These are phyloP conservation scores for Candida mattraensis DNA, from an alignment of 805 yeast genomes.

Conservation along the genomic window DNA sequence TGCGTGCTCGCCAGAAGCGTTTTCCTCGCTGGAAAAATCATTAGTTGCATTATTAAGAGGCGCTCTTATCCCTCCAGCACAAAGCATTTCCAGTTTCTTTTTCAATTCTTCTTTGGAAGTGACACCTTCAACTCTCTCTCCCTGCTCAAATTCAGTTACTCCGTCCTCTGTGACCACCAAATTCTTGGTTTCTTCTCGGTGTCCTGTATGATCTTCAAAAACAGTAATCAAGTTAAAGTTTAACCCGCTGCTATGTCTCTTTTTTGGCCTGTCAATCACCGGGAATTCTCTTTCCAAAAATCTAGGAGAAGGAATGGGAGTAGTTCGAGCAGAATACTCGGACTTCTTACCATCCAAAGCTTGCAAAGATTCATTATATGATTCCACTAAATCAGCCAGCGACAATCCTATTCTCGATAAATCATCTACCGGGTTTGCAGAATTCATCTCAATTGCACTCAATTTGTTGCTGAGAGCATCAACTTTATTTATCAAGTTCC, in stretches of 20 bases:
- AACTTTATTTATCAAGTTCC: conserved; percentile 14
- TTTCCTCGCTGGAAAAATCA: neutral
- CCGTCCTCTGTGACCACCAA: conserved; percentile 19
- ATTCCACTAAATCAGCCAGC: conserved; percentile 15
- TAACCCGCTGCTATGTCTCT: conserved; percentile 32
- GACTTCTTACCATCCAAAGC: conserved; percentile 2
- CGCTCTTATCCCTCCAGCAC: conserved; percentile 9
- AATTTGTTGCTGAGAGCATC: conserved; percentile 22
- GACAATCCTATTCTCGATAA: conserved; percentile 15
- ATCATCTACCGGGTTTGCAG: conserved; percentile 13
- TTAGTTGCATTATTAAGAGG: neutral
- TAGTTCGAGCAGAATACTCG: neutral
- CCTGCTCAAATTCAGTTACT: conserved; percentile 10
- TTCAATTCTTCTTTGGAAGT: conserved; percentile 20
- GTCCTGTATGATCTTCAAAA: conserved; percentile 14
- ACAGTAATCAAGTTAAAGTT: conserved; percentile 29
- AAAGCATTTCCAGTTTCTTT: conserved; percentile 18
- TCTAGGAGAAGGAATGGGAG: conserved; percentile 11
- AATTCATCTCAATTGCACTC: conserved; percentile 21
- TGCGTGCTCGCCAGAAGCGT: conserved; percentile 3
- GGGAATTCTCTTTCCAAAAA: conserved; percentile 10
- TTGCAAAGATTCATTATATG: conserved; percentile 12
- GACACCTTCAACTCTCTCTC: conserved; percentile 10
- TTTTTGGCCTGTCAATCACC: conserved; percentile 8
- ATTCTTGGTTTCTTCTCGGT: conserved; percentile 3